Percentiles rank a stretch among this genome's conserved stretches.
Conservation (phyloP, 2,329 filamentous ascomycete genomes). For the Albophoma yamanashiensis region DNA sequence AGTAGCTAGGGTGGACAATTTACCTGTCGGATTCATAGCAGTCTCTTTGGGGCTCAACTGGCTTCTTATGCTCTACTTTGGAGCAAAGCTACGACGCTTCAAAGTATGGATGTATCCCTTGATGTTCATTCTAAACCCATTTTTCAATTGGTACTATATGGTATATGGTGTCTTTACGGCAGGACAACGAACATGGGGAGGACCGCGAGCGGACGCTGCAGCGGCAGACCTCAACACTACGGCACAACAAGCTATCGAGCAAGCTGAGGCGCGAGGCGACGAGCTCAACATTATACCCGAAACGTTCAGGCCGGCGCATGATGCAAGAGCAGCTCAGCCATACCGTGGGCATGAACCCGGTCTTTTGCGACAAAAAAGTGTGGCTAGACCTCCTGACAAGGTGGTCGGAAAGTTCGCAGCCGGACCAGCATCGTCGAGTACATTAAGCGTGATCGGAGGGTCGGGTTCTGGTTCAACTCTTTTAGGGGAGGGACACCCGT, state of each 20-base stretch:
- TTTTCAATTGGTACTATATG: constrained; percentile 99
- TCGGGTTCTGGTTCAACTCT: too few relatives aligned
- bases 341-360: too few relatives aligned
- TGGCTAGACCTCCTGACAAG: constrained; percentile 60
- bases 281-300: constrained; percentile 85
- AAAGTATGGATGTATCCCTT: constrained; percentile 93
- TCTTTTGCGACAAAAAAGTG: constrained; percentile 34
- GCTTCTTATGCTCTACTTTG: constrained; percentile 93
- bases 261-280: constrained; percentile 68
- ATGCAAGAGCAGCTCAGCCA: constrained; percentile 33
- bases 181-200: constrained; percentile 90
- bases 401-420: constrained; percentile 72
- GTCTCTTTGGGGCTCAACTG: constrained; percentile 91
- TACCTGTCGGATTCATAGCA: constrained; percentile 88
- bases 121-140: constrained; percentile 92
- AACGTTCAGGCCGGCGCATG: constrained; percentile 58
- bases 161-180: constrained; percentile 94
- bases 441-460: too few relatives aligned
- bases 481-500: constrained; percentile 25
- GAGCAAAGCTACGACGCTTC: constrained; percentile 72
- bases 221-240: constrained; percentile 66
- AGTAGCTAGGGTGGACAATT: constrained; percentile 62
- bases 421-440: constrained; percentile 24
- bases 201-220: constrained; percentile 80
- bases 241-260: constrained; percentile 72